Evolutionary conservation across 192 early-diverging fungal genomes (phyloP), one percentile per base, ranked within the genome.

Genomic region (Backusella tarrabulga): DNA sequence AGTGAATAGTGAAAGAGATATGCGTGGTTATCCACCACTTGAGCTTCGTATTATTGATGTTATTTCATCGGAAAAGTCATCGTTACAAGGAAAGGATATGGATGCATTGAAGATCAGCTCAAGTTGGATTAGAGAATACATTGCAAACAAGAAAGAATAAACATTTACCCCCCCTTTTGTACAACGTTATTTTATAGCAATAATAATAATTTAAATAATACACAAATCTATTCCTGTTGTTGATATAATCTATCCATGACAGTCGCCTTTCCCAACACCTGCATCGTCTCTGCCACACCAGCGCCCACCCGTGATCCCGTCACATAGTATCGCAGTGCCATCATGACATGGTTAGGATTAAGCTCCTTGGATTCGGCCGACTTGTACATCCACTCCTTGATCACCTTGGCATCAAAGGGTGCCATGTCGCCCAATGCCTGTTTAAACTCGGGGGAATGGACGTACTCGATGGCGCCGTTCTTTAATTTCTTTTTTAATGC

Each of bases 1-100:
- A 92, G 93, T 97, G n/a, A 98, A 98, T 80, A 80, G 83, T 40
- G 88, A 93, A 68, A 86, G 97, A 6, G 34, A n/a, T 1, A 88
- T 91, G 72, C 79, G 85, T 26, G 79, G 82, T 1, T 78, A 94
- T 40, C 38, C 74, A 11, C 83, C 83, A 21, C 78, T 98, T 71
- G 82, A 89, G 17, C 81, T 97, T 17, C 81, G 90, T 68, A 85
- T 92, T 7, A 93, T 97, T 78, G 91, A 94, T 66, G 92, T 88
- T 29, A 88, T 90, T 21, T 91, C 88, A 8, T 84, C 84, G 21
- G 73, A 76, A 40, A 81, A 79, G 21, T 67, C 81, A 3, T 72
- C 76, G 15, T 78, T 85, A 7, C 78, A 80, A 11, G 34, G n/a
- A 23, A 75, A 80, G 34, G 80, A 86, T 21, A 83, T 90, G 60